Percentiles rank a stretch among this genome's conserved stretches.
These are phyloP conservation scores for Paecilomyces fulvus DNA, from an alignment of 2,329 filamentous ascomycete species.

Conservation along the genomic window DNA sequence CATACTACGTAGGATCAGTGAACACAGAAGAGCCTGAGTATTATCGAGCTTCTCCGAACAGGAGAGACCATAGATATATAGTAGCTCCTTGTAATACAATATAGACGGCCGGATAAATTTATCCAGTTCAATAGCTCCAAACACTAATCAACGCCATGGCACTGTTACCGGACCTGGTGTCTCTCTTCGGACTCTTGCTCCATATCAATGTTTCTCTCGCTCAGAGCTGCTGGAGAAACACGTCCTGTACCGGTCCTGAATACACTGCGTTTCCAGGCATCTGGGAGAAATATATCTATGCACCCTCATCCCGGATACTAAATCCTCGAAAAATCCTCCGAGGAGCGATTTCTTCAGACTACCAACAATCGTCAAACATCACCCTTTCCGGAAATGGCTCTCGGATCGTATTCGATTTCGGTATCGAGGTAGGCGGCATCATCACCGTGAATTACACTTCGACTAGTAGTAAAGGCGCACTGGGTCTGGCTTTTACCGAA, in stretches of 20 bases:
- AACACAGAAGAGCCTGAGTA: background rate
- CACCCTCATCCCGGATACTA: conserved; percentile 45
- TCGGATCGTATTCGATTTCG: conserved; percentile 51
- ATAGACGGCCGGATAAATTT: background rate
- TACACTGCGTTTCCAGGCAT: conserved; percentile 46
- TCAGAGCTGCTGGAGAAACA: conserved; percentile 46
- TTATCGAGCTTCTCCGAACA: no score
- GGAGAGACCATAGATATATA: no score
- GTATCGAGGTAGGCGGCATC: conserved; percentile 50
- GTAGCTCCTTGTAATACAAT: no score
- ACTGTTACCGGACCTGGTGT: background rate
- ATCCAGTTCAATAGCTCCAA: background rate
- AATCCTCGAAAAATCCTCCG: conserved; percentile 37
- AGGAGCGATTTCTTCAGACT: conserved; percentile 7
- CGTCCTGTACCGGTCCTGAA: conserved; percentile 43
- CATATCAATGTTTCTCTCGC: conserved; percentile 10
- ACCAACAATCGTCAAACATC: conserved; percentile 20
- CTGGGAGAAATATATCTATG: conserved; percentile 53
- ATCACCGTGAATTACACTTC: conserved; percentile 43
- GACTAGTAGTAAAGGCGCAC: conserved; percentile 25
- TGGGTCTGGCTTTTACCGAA: conserved; percentile 43
- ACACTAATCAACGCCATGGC: background rate
- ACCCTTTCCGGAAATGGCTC: conserved; percentile 41
- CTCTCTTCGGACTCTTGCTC: conserved; percentile 4
- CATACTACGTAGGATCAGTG: background rate